phyloP scores from a whole-genome alignment of 164 flowering plant genomes.

The Platanus orientalis region DNA sequence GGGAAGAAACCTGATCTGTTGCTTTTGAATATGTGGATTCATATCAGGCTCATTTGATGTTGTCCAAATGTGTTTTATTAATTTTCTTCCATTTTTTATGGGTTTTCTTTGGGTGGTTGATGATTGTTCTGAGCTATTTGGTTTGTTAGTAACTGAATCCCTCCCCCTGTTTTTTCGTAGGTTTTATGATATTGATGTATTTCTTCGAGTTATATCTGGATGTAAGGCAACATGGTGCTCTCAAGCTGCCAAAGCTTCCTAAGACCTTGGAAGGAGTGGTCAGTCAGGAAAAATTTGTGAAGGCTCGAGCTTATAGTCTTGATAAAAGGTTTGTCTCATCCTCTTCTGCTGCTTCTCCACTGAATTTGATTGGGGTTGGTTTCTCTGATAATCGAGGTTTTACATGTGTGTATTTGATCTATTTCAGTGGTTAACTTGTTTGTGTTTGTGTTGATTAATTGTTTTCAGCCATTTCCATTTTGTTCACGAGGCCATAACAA shows the following conservation, averaged over 20 bases:
- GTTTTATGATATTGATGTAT: slow-evolving; percentile 77
- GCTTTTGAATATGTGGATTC: not conserved
- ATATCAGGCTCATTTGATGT: not conserved
- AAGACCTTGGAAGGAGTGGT: slow-evolving; percentile 76
- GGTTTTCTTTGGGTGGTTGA: not conserved
- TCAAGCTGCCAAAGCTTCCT: slow-evolving; percentile 74
- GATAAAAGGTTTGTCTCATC: slow-evolving; percentile 81
- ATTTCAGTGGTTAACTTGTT: not conserved
- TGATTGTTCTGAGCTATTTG: too few relatives aligned
- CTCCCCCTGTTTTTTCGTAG: slow-evolving; percentile 22
- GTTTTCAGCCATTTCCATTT: slow-evolving; percentile 80
- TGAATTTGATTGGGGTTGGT: not conserved
- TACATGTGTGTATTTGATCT: not conserved
- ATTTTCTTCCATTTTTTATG: too few relatives aligned
- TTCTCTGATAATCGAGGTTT: not conserved
- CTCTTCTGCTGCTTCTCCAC: not conserved
- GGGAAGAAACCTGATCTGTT: too few relatives aligned
- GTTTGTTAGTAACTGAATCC: too few relatives aligned
- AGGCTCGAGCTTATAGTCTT: slow-evolving; percentile 82
- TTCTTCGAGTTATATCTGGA: slow-evolving; percentile 85
- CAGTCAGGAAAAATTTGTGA: slow-evolving; percentile 83
- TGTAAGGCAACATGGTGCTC: slow-evolving; percentile 79
- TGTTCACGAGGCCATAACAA: slow-evolving; percentile 73
- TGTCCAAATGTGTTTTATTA: too few relatives aligned
- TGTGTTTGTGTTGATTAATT: not conserved